Evolutionary conservation across 345 rosid species (phyloP).

Genomic region (Streptanthus diversifolius): DNA sequence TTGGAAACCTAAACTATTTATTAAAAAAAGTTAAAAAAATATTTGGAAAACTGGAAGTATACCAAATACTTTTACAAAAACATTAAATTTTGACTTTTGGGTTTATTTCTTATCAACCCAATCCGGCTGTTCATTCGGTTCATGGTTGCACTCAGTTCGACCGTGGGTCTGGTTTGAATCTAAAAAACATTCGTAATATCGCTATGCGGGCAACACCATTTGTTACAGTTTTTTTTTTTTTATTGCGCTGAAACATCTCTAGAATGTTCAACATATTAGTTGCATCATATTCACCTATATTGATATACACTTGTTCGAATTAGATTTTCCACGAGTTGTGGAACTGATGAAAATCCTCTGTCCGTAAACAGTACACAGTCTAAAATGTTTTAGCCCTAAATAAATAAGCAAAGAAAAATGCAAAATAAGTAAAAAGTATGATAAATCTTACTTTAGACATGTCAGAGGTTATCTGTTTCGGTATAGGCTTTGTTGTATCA

Average conservation of each 20-base stretch:
- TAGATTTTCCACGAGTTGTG: not conserved
- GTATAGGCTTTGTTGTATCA: slow-evolving; percentile 76
- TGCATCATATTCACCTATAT: no score
- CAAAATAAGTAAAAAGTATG: not conserved
- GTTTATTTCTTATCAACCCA: not conserved
- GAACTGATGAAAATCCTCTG: not conserved
- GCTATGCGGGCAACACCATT: no score
- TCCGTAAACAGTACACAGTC: not conserved
- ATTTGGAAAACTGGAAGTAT: not conserved
- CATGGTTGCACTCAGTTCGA: no score
- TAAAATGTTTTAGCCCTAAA: not conserved
- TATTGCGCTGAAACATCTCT: no score
- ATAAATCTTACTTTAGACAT: slow-evolving; percentile 53
- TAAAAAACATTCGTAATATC: no score
- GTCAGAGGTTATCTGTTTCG: slow-evolving; percentile 48
- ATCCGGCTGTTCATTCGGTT: no score
- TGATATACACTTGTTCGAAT: not conserved
- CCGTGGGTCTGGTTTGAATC: no score
- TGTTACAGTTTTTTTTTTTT: no score
- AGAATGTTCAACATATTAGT: no score
- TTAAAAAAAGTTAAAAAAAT: not conserved
- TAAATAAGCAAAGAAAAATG: not conserved
- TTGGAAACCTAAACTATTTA: not conserved
- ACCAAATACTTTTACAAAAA: not conserved
- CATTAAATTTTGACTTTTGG: not conserved